Evolutionary conservation across 108 stramenopile genomes (phyloP).

Genomic region (Cylindrotheca closterium): DNA sequence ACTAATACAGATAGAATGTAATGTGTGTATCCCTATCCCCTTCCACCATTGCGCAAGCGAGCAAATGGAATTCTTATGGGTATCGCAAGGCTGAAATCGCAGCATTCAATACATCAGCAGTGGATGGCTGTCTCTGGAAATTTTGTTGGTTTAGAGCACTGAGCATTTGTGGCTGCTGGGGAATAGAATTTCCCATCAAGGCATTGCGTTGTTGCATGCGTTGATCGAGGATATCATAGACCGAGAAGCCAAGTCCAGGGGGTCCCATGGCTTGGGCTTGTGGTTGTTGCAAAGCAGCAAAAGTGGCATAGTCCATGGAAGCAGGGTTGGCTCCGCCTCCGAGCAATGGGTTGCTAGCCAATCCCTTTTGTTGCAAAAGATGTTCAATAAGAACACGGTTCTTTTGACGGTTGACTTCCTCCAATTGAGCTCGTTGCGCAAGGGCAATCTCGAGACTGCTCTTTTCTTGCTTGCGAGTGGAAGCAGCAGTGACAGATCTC

Average conservation of each 20-base stretch:
- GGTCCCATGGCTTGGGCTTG: background rate
- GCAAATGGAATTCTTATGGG: no score
- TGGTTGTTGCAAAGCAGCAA: background rate
- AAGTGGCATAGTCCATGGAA: background rate
- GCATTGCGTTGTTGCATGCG: slow-evolving; percentile 7
- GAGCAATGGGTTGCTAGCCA: slow-evolving; percentile 12
- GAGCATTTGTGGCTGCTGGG: background rate
- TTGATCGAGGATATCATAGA: slow-evolving; percentile 8
- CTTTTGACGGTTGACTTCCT: slow-evolving; percentile 6
- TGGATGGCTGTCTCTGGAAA: slow-evolving; percentile 13
- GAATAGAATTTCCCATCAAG: slow-evolving; percentile 8
- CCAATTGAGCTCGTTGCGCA: slow-evolving; percentile 26
- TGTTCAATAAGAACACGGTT: slow-evolving; percentile 22
- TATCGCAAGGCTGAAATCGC: slow-evolving; percentile 44
- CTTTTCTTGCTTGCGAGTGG: slow-evolving; percentile 46
- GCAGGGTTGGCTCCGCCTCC: slow-evolving; percentile 11
- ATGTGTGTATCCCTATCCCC: no score
- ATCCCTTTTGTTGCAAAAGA: slow-evolving; percentile 21
- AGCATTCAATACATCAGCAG: slow-evolving; percentile 53
- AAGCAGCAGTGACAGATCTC: slow-evolving; percentile 53
- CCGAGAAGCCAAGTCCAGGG: slow-evolving; percentile 4
- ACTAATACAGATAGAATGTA: no score
- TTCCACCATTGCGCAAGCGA: no score
- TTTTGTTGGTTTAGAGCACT: slow-evolving; percentile 3
- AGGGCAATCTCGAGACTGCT: slow-evolving; percentile 19